Conservation (phyloP, 768 basidiomycete species). For the Boletus barrowsii region DNA sequence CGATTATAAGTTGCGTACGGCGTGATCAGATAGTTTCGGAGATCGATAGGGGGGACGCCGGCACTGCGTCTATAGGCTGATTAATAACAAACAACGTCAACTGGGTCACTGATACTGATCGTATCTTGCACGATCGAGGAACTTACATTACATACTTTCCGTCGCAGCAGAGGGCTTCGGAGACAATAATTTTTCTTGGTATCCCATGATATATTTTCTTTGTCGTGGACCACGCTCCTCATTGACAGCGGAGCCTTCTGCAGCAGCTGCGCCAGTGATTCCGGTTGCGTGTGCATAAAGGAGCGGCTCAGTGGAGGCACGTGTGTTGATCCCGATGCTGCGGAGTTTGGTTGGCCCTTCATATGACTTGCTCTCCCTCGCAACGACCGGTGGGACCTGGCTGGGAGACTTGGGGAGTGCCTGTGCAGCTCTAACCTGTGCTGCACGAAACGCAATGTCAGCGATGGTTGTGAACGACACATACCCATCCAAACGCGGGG, state of each 20-base stretch:
- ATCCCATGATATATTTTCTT: no score
- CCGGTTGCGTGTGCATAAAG: not conserved
- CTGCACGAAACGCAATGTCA: constrained; percentile 63
- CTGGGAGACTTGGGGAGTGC: not conserved
- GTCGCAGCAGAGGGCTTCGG: not conserved
- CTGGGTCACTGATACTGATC: not conserved
- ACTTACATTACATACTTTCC: constrained; percentile 7
- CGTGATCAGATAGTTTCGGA: not conserved
- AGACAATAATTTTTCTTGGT: not conserved
- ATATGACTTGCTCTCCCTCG: not conserved
- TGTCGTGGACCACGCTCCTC: not conserved
- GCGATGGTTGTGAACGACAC: constrained; percentile 58
- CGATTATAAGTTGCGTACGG: constrained; percentile 54
- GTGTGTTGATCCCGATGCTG: not conserved
- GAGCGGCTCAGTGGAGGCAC: not conserved
- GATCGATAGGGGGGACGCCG: not conserved
- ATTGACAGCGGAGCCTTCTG: not conserved
- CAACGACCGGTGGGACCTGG: not conserved
- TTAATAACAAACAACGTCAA: not conserved
- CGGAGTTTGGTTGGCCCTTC: not conserved
- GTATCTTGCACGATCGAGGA: not conserved
- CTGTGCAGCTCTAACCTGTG: constrained; percentile 51
- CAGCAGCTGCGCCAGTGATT: not conserved
- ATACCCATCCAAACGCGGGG: constrained; percentile 68
- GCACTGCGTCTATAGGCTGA: constrained; percentile 3